Percentiles rank a stretch among this genome's conserved stretches.
Conservation (phyloP, 2,329 filamentous ascomycete genomes). For the Aspergillus brunneoviolaceus region DNA sequence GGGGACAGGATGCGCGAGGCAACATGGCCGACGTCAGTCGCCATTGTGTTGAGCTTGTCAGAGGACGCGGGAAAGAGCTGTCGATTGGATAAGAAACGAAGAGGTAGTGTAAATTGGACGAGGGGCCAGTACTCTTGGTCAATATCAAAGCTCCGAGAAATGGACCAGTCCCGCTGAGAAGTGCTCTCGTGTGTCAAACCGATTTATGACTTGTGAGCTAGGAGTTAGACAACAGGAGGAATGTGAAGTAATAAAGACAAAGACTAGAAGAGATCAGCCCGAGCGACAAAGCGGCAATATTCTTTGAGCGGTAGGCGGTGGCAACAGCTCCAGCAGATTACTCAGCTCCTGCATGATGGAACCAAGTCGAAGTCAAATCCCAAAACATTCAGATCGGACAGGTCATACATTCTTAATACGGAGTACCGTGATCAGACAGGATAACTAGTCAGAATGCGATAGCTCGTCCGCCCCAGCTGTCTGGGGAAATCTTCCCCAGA, state of each 20-base stretch:
- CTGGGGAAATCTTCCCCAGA: background rate
- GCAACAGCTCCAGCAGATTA: background rate
- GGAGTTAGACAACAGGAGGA: background rate
- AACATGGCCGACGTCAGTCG: slow-evolving; percentile 33
- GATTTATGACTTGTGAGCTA: background rate
- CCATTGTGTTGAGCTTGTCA: slow-evolving; percentile 25
- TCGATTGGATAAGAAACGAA: background rate
- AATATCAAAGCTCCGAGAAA: background rate
- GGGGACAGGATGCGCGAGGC: slow-evolving; percentile 38
- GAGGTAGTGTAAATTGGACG: too few relatives aligned
- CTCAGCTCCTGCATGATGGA: slow-evolving; percentile 1
- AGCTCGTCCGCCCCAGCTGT: background rate
- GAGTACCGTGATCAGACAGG: too few relatives aligned
- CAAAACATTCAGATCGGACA: background rate
- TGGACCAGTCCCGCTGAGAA: background rate
- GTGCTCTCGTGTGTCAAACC: background rate
- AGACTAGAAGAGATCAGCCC: background rate
- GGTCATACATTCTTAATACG: too few relatives aligned
- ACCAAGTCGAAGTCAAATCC: background rate
- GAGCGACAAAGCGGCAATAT: background rate
- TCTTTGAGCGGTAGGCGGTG: slow-evolving; percentile 17
- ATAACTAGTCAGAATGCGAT: background rate
- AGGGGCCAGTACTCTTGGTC: background rate
- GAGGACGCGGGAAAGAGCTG: background rate
- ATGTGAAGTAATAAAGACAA: background rate